Evolutionary conservation across 371 early-diverging fungal genomes (phyloP).

Genomic region (Actinomortierella wolfii): DNA sequence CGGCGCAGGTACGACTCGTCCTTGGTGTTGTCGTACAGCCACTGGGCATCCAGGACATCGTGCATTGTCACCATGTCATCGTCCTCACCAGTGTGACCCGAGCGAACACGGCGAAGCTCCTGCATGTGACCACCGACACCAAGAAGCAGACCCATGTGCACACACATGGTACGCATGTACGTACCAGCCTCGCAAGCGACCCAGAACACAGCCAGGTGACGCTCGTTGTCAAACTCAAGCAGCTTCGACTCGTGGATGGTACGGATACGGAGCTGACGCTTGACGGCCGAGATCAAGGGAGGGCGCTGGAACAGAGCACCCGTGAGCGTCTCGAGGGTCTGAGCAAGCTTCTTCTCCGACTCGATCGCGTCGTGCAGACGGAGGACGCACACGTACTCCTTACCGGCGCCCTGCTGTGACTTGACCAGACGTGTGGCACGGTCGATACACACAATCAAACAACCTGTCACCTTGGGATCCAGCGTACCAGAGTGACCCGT

Average conservation of each 20-base stretch:
- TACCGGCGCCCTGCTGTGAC: slow-evolving; percentile 99
- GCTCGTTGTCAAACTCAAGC: slow-evolving; percentile 96
- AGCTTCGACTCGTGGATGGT: slow-evolving; percentile 97
- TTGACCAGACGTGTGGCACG: slow-evolving; percentile 99
- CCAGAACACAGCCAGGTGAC: slow-evolving; percentile 97
- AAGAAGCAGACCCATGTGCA: slow-evolving; percentile 97
- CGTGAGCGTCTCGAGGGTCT: slow-evolving; percentile 93
- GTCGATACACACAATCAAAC: slow-evolving; percentile 98
- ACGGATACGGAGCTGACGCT: slow-evolving; percentile 99
- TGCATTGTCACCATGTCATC: slow-evolving; percentile 99
- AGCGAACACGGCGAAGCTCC: slow-evolving; percentile 98
- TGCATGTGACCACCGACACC: slow-evolving; percentile 99
- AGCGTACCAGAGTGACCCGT: slow-evolving; percentile 99
- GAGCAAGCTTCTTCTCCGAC: slow-evolving; percentile 82
- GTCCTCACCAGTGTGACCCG: slow-evolving; percentile 93
- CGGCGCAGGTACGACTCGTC: slow-evolving; percentile 96
- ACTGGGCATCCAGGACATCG: slow-evolving; percentile 99
- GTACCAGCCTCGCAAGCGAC: slow-evolving; percentile 99
- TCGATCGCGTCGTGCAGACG: slow-evolving; percentile 95
- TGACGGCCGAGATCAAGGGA: slow-evolving; percentile 99
- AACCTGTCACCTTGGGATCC: slow-evolving; percentile 99
- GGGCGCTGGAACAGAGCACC: slow-evolving; percentile 99
- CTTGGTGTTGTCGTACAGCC: slow-evolving; percentile 95
- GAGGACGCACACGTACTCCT: slow-evolving; percentile 98
- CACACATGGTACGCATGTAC: slow-evolving; percentile 99